Conservation (phyloP, 345 rosid species). For the Atalantia buxifolia region DNA sequence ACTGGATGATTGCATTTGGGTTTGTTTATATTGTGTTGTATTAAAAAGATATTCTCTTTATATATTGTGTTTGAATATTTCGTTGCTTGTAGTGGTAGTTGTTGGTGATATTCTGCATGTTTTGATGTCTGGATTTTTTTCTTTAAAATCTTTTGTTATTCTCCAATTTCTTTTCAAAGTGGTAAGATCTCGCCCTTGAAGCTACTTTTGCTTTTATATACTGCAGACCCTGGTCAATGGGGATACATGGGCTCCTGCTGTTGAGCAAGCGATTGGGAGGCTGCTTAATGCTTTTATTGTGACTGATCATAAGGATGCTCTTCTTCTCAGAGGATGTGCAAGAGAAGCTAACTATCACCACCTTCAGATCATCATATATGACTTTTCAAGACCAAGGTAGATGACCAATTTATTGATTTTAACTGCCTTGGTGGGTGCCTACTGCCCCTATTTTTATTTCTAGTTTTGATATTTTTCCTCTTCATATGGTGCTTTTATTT, state of each 20-base stretch:
- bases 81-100: background rate
- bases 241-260: conserved; percentile 83
- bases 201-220: background rate
- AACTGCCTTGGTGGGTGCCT: background rate
- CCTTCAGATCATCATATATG: conserved; percentile 77
- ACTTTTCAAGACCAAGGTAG: conserved; percentile 86
- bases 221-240: conserved; percentile 70
- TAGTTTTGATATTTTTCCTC: background rate
- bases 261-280: conserved; percentile 85
- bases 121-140: background rate
- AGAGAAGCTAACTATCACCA: conserved; percentile 57
- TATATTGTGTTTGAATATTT: background rate
- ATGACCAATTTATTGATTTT: background rate
- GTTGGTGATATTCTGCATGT: background rate
- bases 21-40: background rate
- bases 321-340: conserved; percentile 67
- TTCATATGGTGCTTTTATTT: conserved; percentile 18
- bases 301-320: conserved; percentile 74
- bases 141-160: background rate
- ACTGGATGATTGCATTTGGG: background rate
- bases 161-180: background rate
- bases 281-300: conserved; percentile 92
- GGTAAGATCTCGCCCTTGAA: background rate
- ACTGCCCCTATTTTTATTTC: background rate
- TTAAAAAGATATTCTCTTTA: background rate